Evolutionary conservation across 805 yeast species (phyloP).

Genomic region (Pichia exigua): DNA sequence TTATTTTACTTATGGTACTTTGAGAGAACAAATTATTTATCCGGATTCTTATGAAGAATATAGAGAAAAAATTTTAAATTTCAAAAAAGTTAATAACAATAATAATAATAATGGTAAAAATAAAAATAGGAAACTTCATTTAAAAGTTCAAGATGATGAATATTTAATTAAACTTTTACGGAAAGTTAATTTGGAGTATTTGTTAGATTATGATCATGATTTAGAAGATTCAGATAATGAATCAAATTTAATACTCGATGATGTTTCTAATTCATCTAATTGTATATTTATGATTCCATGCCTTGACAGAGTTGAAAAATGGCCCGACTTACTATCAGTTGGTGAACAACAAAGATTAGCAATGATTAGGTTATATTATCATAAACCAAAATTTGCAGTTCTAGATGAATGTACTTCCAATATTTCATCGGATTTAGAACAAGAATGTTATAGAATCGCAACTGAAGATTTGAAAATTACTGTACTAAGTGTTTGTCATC

Average conservation of each 20-base stretch:
- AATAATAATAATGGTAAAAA: background rate
- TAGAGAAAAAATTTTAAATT: slow-evolving; percentile 27
- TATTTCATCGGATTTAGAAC: slow-evolving; percentile 85
- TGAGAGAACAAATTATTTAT: slow-evolving; percentile 83
- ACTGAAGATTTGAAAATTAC: slow-evolving; percentile 66
- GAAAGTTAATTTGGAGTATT: slow-evolving; percentile 52
- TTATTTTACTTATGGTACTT: slow-evolving; percentile 69
- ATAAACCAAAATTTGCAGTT: slow-evolving; percentile 87
- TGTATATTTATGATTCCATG: slow-evolving; percentile 30
- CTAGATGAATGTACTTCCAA: slow-evolving; percentile 95
- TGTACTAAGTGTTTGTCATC: slow-evolving; percentile 81
- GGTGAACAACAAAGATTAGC: slow-evolving; percentile 94
- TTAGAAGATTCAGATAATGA: slow-evolving; percentile 12
- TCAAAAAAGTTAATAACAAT: slow-evolving; percentile 16
- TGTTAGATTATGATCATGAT: slow-evolving; percentile 31
- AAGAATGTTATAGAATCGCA: slow-evolving; percentile 79
- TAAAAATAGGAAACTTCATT: slow-evolving; percentile 17
- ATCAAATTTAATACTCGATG: background rate
- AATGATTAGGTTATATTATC: slow-evolving; percentile 87
- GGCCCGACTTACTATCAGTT: slow-evolving; percentile 82
- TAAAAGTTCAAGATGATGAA: slow-evolving; percentile 29
- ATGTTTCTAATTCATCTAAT: background rate
- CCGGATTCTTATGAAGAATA: slow-evolving; percentile 66
- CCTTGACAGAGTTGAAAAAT: slow-evolving; percentile 62
- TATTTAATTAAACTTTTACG: slow-evolving; percentile 47